Percentiles rank a stretch among this genome's conserved stretches.
Conservation (phyloP, 2,329 filamentous ascomycete species). For the Xylariaceae sp. region DNA sequence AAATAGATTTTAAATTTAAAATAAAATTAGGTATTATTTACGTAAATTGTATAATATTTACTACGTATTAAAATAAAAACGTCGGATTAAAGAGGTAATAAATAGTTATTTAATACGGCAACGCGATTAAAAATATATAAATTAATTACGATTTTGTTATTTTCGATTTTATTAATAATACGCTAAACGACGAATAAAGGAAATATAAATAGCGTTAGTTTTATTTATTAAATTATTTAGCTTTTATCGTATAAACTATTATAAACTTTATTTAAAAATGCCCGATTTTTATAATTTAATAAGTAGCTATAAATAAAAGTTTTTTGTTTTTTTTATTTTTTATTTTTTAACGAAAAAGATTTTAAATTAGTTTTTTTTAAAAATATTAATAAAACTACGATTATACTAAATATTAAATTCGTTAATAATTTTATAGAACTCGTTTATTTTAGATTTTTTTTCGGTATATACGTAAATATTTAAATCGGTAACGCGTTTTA, state of each 20-base stretch:
- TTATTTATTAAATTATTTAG: not conserved
- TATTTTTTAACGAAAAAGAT: not conserved
- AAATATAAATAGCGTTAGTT: not conserved
- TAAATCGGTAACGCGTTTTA: too few relatives aligned
- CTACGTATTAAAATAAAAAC: not conserved
- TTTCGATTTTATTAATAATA: too few relatives aligned
- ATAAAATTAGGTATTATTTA: slow-evolving; percentile 1
- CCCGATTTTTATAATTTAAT: not conserved
- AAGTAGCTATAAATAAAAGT: not conserved
- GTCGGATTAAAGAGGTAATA: not conserved
- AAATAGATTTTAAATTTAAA: slow-evolving; percentile 1
- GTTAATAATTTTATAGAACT: not conserved
- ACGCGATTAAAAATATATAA: not conserved
- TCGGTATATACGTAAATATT: too few relatives aligned
- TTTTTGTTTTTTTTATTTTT: not conserved
- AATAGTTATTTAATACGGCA: not conserved
- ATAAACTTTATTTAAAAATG: not conserved
- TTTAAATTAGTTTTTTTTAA: not conserved
- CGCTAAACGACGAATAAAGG: not conserved
- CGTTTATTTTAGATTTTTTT: not conserved
- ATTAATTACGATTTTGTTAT: not conserved
- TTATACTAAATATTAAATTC: not conserved
- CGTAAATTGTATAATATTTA: not conserved
- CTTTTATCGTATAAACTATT: not conserved
- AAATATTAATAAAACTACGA: not conserved